Base-by-base conservation (phyloP, 2,329 filamentous ascomycete genomes). In the Phialemoniopsis sp. region DNA sequence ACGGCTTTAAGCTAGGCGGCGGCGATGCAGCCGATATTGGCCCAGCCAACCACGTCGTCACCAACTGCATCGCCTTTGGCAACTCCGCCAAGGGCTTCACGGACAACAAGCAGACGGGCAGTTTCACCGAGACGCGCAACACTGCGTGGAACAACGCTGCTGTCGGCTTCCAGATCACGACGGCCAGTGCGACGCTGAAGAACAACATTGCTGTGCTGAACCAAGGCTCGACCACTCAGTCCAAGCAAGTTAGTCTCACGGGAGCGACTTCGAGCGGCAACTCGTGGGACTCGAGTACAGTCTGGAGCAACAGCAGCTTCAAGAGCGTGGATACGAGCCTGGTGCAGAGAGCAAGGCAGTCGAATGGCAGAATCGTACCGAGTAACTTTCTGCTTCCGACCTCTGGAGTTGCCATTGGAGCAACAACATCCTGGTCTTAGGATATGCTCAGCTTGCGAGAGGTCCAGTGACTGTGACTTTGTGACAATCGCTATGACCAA, bases 1-100 rank as follows among this genome's bases (percentile, higher is more conserved):
- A 72, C 46, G 66, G 68, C 13, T 69, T 70, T 61, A 70, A 72
- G 52, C 60, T 72, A 4, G 64, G 66, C 18, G 60, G 62, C 21
- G 54, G 53, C 33, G 53, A 61, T 33, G 57, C 56, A 3, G 59
- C 51, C 10, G 55, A 58, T 29, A 55, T 59, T 18, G 58, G 53
- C 12, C 50, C 66, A 0, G 66, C 66, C 0, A 57, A 66, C 51
- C 68, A 72, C 42, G 54, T 67, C 30, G 48, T 71, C 37, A 59
- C 55, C 35, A 72, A 72, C 55, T 63, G 54, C 45, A 67, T 70
- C 17, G 62, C 68, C 6, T 72, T 69, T 46, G 43, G 51, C 32
- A 72, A 72, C 44, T 55, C 54, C 1, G 59, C 58, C 30, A 67
- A 69, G 41, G 68, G 68, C 1, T 71, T 71, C 52, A 69, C 63